Evolutionary conservation across 805 yeast genomes (phyloP), one percentile per base, ranked within the genome.

Genomic region (Zygosaccharomyces kombuchaensis): DNA sequence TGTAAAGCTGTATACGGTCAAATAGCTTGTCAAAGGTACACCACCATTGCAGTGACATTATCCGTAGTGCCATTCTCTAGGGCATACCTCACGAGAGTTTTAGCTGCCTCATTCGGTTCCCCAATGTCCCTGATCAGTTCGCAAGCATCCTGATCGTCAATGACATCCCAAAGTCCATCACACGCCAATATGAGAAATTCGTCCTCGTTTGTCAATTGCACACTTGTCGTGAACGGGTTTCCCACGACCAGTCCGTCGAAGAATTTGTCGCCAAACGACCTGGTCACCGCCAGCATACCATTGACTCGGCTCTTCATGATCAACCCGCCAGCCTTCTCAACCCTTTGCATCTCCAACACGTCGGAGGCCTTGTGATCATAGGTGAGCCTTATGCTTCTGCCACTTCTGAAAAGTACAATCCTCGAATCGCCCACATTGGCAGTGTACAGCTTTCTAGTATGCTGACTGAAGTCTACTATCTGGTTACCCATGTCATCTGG

Each of bases 101-200:
- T 74, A 12, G 95, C 83, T 1, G 93, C 95, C 37, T 67, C 66
- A 36, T 79, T 74, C 0, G 93, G 83, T 55, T 82, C 80, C 7
- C 57, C 45, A 9, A 77, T 68, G 34, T 74, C 73, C 39, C 73
- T 70, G 4, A 87, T 82, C 54, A 83, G 64, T 45, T 82, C 82
- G 46, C 93, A 86, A 0, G 98, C 98, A 45, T 78, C 77, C 52
- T 80, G 84, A 62, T 93, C 99, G 7, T 81, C 74, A 42, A 90
- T 76, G 4, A 91, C 97, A 64, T 91, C 99, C 98, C 98, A 91
- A 9, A 91, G 69, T 0, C 99, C 99, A 66, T 91, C 99, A 65
- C 98, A 93, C 0, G 97, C 98, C 48, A 91, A 69, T 40, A 91
- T 89, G 58, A 91, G 65, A 59, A 87, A 87, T 55, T 84, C 84